Conservation (phyloP, 345 rosid species). For the Ceriops tagal region DNA sequence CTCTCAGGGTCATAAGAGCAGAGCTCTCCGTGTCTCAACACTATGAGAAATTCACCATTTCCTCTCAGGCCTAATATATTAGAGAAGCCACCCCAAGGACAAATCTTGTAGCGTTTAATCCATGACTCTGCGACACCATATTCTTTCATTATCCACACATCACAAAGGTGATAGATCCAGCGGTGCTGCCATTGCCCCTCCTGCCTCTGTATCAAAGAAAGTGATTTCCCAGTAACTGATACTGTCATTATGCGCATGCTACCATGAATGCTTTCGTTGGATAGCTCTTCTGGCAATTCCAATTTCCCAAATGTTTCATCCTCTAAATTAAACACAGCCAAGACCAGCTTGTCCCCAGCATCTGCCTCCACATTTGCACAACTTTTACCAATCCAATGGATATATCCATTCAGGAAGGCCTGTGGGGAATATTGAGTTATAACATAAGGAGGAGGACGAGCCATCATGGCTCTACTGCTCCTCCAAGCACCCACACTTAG, state of each 20-base stretch:
- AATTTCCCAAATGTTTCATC: slow-evolving; percentile 8
- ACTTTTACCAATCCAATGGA: slow-evolving; percentile 11
- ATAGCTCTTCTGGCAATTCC: not conserved
- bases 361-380: not conserved
- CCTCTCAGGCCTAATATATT: not conserved
- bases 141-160: slow-evolving; percentile 16
- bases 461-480: not conserved
- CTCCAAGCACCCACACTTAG: slow-evolving; percentile 10
- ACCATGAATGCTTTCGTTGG: not conserved
- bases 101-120: slow-evolving; percentile 3
- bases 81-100: not conserved
- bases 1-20: slow-evolving; percentile 7
- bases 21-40: not conserved
- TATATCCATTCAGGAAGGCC: slow-evolving; percentile 12
- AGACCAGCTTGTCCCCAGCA: not conserved
- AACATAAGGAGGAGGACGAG: slow-evolving; percentile 2
- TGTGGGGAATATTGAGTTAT: not conserved
- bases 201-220: not conserved
- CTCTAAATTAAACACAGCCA: slow-evolving; percentile 1
- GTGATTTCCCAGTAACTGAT: not conserved
- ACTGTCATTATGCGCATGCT: not conserved
- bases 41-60: slow-evolving; percentile 9
- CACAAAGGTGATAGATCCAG: not conserved
- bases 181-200: not conserved
- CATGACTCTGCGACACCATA: slow-evolving; percentile 10